Base-by-base conservation (phyloP, 805 yeast genomes). In the Candida gorgasii region DNA sequence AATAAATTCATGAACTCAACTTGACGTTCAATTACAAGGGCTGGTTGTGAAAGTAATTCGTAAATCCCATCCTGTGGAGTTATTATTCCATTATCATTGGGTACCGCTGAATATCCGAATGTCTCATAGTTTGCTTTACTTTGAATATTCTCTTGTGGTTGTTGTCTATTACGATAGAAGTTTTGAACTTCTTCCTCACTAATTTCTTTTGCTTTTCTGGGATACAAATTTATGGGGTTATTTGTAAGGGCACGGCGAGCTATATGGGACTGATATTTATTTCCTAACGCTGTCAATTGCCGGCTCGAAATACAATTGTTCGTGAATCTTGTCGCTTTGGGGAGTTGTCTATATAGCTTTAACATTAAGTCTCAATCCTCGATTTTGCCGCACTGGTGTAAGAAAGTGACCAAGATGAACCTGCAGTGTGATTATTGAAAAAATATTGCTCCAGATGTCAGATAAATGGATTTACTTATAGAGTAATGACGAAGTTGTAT, bases 1-100 rank as follows among this genome's bases (percentile, higher is more conserved):
- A 89, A 75, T 13, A 93, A 72, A 57, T 89, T 90, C 89, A 89
- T 83, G 69, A 84, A 75, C 65, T 93, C 98, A 17, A 93, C 71
- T 57, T 87, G 86, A 44, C 99, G 75, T 57, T 92, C 97, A 35
- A 93, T 79, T 0, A 92, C 89, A 15, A 92, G 62, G 4, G 92
- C 85, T 1, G 97, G 97, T 53, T 88, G 88, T 31, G 75, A 75
- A 30, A 92, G 64, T 5, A 90, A 67, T 32, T 73, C 69, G 20
- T 79, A 75, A 16, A 85, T 73, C 0, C 85, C 82, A 56, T 85
- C 89, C 8, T 72, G 61, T 4, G 68, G 67, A 3, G 77, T 73
- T 17, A 84, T 73, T 15, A 80, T 54, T 1, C 83, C 84, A 28
- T 71, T 69, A 7, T 70, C 54, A 58, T 72, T 72, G 20, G 75